Evolutionary conservation across 1,139 yeast genomes (phyloP).

Genomic region (Blastobotrys arbuscula): DNA sequence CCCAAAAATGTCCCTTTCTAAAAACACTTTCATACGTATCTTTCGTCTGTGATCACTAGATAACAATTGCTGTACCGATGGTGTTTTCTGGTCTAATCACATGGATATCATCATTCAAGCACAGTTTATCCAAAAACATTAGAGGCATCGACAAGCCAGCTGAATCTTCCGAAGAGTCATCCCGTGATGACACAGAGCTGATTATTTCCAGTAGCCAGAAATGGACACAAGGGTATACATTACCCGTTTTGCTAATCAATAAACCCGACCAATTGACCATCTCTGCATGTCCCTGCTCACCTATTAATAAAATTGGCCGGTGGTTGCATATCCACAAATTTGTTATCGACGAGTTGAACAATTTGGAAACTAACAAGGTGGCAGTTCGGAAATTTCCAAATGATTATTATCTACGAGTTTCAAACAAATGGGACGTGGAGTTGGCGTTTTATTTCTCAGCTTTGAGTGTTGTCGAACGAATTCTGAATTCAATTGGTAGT

Average conservation of each 20-base stretch:
- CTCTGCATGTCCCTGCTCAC: background rate
- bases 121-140: too few relatives aligned
- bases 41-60: too few relatives aligned
- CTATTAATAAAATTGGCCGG: background rate
- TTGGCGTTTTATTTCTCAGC: conserved; percentile 5
- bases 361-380: background rate
- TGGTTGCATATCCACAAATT: conserved; percentile 5
- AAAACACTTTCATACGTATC: too few relatives aligned
- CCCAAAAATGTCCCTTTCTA: too few relatives aligned
- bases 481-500: background rate
- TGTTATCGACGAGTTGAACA: background rate
- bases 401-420: background rate
- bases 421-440: conserved; percentile 6
- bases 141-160: too few relatives aligned
- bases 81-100: too few relatives aligned
- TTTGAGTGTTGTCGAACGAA: conserved; percentile 2
- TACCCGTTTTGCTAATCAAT: background rate
- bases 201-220: background rate
- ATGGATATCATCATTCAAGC: too few relatives aligned
- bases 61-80: too few relatives aligned
- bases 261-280: background rate
- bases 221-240: conserved; percentile 6
- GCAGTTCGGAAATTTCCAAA: background rate
- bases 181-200: background rate
- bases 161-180: too few relatives aligned